Conservation (phyloP, 495 filamentous ascomycete species). For the Lasiosphaeria ovina region DNA sequence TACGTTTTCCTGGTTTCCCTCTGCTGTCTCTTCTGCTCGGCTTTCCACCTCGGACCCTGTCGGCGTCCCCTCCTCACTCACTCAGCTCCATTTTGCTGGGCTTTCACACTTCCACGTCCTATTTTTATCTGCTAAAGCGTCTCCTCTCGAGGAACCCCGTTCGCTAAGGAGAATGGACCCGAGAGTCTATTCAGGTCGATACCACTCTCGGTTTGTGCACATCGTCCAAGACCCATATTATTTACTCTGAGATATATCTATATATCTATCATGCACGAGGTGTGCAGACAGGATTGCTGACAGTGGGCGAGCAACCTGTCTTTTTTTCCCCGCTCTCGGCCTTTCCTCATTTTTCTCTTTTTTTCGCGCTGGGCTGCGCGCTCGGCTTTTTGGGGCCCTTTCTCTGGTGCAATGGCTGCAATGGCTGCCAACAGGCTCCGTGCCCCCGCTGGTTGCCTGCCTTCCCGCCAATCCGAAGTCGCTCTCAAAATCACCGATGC, state of each 20-base stretch:
- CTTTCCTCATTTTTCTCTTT: neutral
- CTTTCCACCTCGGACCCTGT: neutral
- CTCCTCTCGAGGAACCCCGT: neutral
- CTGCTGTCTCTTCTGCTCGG: neutral
- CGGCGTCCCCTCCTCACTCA: neutral
- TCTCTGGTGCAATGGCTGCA: neutral
- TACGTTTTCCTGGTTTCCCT: neutral
- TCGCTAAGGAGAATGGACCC: neutral
- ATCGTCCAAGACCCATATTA: neutral
- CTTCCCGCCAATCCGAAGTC: conserved; percentile 11
- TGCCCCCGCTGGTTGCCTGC: conserved; percentile 1
- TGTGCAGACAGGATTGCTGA: conserved; percentile 5
- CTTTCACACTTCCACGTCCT: neutral
- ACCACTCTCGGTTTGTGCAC: neutral
- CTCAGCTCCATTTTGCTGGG: conserved; percentile 2
- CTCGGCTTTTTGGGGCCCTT: too few relatives aligned
- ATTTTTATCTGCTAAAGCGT: neutral
- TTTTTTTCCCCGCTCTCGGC: conserved; percentile 7
- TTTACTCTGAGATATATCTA: conserved; percentile 1
- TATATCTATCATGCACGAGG: conserved; percentile 4
- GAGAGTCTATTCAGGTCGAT: neutral
- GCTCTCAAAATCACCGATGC: conserved; percentile 7
- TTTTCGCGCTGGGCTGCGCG: neutral
- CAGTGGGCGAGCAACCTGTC: conserved; percentile 5
- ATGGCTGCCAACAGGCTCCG: conserved; percentile 10